phyloP scores from a whole-genome alignment of 148 eudicot genomes.

The Diospyros kaki region DNA sequence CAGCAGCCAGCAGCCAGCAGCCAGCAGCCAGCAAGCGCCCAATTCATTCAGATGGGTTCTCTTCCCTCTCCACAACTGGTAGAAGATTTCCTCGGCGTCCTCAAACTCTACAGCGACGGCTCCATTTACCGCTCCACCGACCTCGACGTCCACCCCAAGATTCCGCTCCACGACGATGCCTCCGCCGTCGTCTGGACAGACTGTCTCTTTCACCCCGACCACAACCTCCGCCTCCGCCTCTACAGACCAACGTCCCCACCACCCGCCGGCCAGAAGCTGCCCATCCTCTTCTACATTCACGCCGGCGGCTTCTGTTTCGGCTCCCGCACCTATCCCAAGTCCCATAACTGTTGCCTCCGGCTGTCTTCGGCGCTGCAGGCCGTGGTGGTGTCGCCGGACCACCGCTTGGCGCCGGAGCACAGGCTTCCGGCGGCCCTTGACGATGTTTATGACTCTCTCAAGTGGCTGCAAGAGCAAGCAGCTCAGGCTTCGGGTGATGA shows the following conservation, averaged over 20 bases:
- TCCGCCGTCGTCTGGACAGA: slow-evolving; percentile 46
- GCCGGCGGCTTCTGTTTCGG: slow-evolving; percentile 72
- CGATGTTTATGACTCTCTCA: slow-evolving; percentile 35
- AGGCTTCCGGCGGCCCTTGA: slow-evolving; percentile 55
- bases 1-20: too few species aligned
- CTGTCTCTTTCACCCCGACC: slow-evolving; percentile 26
- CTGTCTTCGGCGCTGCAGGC: slow-evolving; percentile 42
- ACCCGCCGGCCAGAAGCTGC: slow-evolving; percentile 16
- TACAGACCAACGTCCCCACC: slow-evolving; percentile 31
- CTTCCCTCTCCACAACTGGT: slow-evolving; percentile 26
- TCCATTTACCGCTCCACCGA: slow-evolving; percentile 31
- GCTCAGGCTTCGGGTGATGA: not conserved
- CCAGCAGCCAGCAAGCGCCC: too few species aligned
- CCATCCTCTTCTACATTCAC: slow-evolving; percentile 47
- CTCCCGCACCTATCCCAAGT: slow-evolving; percentile 53
- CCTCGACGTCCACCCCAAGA: slow-evolving; percentile 19
- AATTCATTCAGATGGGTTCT: slow-evolving; percentile 30
- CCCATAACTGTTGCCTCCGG: slow-evolving; percentile 47
- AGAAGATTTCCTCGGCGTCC: slow-evolving; percentile 52
- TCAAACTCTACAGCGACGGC: slow-evolving; percentile 54
- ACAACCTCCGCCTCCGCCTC: slow-evolving; percentile 44
- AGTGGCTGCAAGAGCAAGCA: slow-evolving; percentile 56
- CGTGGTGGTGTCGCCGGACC: slow-evolving; percentile 53
- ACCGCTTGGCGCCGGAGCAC: slow-evolving; percentile 62
- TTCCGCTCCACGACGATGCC: slow-evolving; percentile 30